A percentile compares a stretch with the other conserved stretches of the same genome.
phyloP scores from a whole-genome alignment of 2,329 filamentous ascomycete genomes.

The Cercospora sp. region DNA sequence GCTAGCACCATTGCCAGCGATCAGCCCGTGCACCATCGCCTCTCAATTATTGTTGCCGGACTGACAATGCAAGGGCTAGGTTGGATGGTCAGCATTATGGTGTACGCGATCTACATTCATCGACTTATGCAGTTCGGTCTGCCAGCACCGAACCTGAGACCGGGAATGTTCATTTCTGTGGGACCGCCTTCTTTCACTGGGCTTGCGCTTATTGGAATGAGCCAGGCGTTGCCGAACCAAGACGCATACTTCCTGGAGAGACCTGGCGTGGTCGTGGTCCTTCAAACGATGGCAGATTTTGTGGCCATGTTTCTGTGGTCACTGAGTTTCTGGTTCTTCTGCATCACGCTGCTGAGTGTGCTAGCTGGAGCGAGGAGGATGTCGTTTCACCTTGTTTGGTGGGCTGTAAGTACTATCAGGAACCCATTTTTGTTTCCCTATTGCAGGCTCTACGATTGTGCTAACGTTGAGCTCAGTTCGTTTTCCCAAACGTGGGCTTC shows the following conservation, averaged over 20 bases:
- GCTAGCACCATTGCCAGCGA: slow-evolving; percentile 14
- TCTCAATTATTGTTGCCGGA: slow-evolving; percentile 47
- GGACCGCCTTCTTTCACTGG: slow-evolving; percentile 42
- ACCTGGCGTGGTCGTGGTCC: slow-evolving; percentile 24
- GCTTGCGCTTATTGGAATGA: slow-evolving; percentile 31
- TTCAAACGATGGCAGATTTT: slow-evolving; percentile 32
- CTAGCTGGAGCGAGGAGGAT: slow-evolving; percentile 26
- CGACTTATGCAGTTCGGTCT: slow-evolving; percentile 46
- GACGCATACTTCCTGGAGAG: slow-evolving; percentile 29
- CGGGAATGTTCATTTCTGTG: slow-evolving; percentile 55
- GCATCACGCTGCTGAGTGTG: slow-evolving; percentile 26
- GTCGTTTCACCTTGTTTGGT: slow-evolving; percentile 54
- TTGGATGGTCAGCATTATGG: slow-evolving; percentile 45
- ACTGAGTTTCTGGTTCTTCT: slow-evolving; percentile 51
- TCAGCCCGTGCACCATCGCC: slow-evolving; percentile 36
- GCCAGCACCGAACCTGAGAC: slow-evolving; percentile 43
- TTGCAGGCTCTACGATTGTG: background rate
- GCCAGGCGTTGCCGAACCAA: slow-evolving; percentile 24
- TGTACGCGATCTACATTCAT: slow-evolving; percentile 45
- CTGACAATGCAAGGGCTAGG: slow-evolving; percentile 49
- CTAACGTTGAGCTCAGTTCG: slow-evolving; percentile 42
- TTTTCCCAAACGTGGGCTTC: slow-evolving; percentile 67
- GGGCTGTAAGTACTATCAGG: slow-evolving; percentile 42
- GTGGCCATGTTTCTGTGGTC: slow-evolving; percentile 51
- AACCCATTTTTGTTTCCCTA: background rate